Evolutionary conservation across 2,329 filamentous ascomycete species (phyloP).

Genomic region (Clonostachys chloroleuca): DNA sequence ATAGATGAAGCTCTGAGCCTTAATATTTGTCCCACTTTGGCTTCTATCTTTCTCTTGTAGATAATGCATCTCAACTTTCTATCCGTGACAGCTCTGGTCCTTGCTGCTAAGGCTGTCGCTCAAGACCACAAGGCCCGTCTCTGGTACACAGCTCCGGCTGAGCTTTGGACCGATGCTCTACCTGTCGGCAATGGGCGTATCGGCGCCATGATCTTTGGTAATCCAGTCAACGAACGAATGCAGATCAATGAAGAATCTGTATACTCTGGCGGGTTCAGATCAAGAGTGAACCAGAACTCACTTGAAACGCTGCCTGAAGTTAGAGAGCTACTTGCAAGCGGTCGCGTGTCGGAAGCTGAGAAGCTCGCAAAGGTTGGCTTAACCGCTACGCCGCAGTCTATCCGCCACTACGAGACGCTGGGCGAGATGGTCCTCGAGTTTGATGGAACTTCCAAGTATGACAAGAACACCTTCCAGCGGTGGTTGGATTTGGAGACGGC

Average conservation of each 20-base stretch:
- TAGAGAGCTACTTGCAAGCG: not conserved
- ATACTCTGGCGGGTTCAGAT: constrained; percentile 1
- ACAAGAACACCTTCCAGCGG: not conserved
- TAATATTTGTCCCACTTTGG: no score
- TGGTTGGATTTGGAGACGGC: constrained; percentile 1
- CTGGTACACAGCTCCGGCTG: not conserved
- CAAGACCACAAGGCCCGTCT: not conserved
- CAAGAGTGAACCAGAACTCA: not conserved
- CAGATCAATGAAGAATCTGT: constrained; percentile 1
- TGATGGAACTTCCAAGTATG: not conserved
- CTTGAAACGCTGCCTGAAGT: not conserved
- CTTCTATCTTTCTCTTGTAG: no score
- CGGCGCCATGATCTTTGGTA: constrained; percentile 1
- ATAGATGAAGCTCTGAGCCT: no score
- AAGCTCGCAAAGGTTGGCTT: constrained; percentile 1
- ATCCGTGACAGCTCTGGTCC: no score
- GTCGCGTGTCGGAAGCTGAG: not conserved
- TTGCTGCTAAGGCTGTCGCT: no score
- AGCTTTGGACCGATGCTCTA: not conserved
- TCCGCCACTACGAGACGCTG: constrained; percentile 1
- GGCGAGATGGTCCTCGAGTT: constrained; percentile 1
- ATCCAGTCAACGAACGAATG: constrained; percentile 1
- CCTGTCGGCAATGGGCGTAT: not conserved
- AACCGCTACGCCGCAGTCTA: constrained; percentile 1
- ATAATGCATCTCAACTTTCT: no score